These are phyloP conservation scores for Flaveria brownii DNA, from an alignment of 129 eudicot genomes.

Conservation along the genomic window DNA sequence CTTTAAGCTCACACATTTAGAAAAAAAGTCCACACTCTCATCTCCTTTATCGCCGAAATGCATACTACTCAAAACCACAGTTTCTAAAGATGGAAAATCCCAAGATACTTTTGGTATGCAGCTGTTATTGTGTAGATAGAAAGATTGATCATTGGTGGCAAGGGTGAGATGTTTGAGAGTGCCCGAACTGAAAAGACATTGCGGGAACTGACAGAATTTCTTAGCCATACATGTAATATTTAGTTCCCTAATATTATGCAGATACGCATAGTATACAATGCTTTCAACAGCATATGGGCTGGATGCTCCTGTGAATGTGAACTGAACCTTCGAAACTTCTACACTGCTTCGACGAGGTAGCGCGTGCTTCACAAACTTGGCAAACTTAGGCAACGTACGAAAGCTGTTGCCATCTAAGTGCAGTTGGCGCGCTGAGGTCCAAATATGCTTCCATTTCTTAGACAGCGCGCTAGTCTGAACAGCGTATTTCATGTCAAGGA, in stretches of 20 bases:
- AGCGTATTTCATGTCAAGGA: constrained; percentile 4
- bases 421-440: constrained; percentile 5
- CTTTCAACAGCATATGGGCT: not conserved
- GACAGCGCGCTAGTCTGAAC: constrained; percentile 22
- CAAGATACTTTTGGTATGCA: constrained; percentile 5
- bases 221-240: not conserved
- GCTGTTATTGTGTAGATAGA: not conserved
- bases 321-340: constrained; percentile 1
- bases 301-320: constrained; percentile 2
- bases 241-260: constrained; percentile 15
- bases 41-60: not conserved
- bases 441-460: constrained; percentile 8
- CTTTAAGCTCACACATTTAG: constrained; percentile 31
- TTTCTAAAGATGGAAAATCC: constrained; percentile 27
- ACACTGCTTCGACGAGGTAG: constrained; percentile 4
- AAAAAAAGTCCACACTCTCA: constrained; percentile 18
- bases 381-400: not conserved
- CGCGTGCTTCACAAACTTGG: constrained; percentile 13
- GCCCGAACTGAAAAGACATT: not conserved
- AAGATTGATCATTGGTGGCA: not conserved
- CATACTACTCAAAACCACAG: constrained; percentile 11
- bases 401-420: not conserved
- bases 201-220: not conserved
- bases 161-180: constrained; percentile 23
- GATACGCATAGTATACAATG: constrained; percentile 10